These are phyloP conservation scores for Myrica gale DNA, from an alignment of 306 rosid species.

Conservation along the genomic window DNA sequence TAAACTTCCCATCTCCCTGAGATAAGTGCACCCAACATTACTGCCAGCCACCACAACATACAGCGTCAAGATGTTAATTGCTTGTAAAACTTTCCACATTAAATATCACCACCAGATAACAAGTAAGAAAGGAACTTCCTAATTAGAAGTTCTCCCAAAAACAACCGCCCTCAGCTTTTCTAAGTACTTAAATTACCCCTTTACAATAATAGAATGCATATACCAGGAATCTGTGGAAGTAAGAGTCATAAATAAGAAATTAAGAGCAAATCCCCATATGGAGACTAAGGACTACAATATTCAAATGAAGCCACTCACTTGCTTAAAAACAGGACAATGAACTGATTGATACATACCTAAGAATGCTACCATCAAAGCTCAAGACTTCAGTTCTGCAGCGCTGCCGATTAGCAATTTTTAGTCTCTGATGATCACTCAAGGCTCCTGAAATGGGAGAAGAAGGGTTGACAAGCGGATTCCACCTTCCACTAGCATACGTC, in stretches of 20 bases:
- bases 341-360: constrained; percentile 61
- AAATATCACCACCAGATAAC: background rate
- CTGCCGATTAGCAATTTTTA: constrained; percentile 70
- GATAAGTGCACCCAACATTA: background rate
- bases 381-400: constrained; percentile 71
- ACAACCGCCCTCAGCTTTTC: background rate
- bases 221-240: background rate
- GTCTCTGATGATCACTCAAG: constrained; percentile 56
- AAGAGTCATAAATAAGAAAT: background rate
- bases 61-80: background rate
- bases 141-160: background rate
- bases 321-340: constrained; percentile 18
- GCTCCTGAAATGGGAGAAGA: constrained; percentile 88
- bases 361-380: constrained; percentile 86
- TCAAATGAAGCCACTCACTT: constrained; percentile 11
- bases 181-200: background rate
- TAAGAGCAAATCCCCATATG: background rate
- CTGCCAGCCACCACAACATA: background rate
- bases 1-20: background rate
- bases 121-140: constrained; percentile 2
- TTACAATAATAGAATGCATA: background rate
- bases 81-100: background rate
- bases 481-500: constrained; percentile 82
- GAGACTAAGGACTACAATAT: background rate
- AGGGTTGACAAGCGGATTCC: constrained; percentile 81